Percentiles rank a stretch among this genome's conserved stretches.
phyloP scores from a whole-genome alignment of 106 monocot species.

The Acanthochlamys bracteata region DNA sequence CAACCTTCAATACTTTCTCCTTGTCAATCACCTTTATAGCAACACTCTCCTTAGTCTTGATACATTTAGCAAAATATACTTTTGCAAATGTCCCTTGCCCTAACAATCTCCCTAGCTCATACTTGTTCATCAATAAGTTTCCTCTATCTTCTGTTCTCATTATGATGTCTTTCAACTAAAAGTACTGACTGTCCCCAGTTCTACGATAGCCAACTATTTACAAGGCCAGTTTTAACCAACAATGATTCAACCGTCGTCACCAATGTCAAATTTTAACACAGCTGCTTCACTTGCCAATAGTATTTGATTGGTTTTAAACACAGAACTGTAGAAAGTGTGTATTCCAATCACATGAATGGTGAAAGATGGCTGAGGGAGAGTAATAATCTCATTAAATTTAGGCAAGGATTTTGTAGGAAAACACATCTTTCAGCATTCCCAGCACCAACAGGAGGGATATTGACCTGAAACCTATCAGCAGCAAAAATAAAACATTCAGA shows the following conservation, averaged over 20 bases:
- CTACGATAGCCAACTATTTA: not conserved
- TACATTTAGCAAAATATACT: constrained; percentile 44
- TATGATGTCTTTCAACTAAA: not conserved
- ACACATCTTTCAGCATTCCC: constrained; percentile 65
- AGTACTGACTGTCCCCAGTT: not conserved
- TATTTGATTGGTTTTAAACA: not conserved
- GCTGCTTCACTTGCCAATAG: not conserved
- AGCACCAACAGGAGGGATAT: not conserved
- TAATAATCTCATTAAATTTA: constrained; percentile 9
- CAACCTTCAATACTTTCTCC: constrained; percentile 39
- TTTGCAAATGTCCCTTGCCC: constrained; percentile 69
- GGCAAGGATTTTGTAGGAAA: not conserved
- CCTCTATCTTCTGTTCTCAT: constrained; percentile 33
- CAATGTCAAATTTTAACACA: not conserved
- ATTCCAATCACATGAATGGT: not conserved
- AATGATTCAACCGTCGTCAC: constrained; percentile 2
- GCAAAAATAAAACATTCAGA: too few relatives aligned
- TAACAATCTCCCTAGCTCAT: constrained; percentile 52
- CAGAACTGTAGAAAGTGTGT: not conserved
- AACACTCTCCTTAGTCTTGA: constrained; percentile 35
- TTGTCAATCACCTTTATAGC: constrained; percentile 64
- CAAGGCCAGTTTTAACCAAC: not conserved
- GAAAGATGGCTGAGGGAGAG: constrained; percentile 1
- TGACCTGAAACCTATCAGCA: not conserved
- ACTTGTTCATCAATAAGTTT: constrained; percentile 36